phyloP scores from a whole-genome alignment of 768 basidiomycete species.

The Russula compacta region DNA sequence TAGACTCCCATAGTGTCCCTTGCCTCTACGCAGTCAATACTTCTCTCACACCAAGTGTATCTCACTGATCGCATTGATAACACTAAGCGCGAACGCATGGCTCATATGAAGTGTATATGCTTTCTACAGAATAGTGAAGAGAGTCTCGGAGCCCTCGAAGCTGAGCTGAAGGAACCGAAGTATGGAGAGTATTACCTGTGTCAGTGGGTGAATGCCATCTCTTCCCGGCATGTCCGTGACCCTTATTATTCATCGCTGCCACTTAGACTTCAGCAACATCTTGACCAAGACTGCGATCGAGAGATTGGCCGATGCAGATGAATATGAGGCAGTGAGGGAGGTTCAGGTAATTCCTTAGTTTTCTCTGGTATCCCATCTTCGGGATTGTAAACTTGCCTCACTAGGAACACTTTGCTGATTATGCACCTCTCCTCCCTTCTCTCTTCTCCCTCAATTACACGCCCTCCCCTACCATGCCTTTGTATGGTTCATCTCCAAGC shows the following conservation, averaged over 20 bases:
- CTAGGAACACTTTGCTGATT: constrained; percentile 97
- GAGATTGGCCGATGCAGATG: constrained; percentile 86
- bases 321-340: constrained; percentile 93
- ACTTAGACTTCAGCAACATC: constrained; percentile 88
- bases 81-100: constrained; percentile 79
- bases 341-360: constrained; percentile 62
- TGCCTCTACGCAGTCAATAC: constrained; percentile 85
- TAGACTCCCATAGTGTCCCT: constrained; percentile 95
- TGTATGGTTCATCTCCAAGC: constrained; percentile 66
- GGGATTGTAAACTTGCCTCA: constrained; percentile 6
- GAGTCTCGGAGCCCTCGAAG: constrained; percentile 73
- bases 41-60: constrained; percentile 94
- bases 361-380: constrained; percentile 10
- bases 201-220: constrained; percentile 70
- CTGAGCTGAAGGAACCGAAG: constrained; percentile 81
- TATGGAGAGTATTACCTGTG: constrained; percentile 99
- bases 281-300: constrained; percentile 87
- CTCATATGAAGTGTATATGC: constrained; percentile 96
- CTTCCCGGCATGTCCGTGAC: background rate
- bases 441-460: constrained; percentile 81
- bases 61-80: constrained; percentile 98
- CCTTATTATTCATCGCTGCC: background rate
- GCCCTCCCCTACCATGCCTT: constrained; percentile 50
- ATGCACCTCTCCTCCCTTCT: constrained; percentile 75
- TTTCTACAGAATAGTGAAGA: constrained; percentile 79